phyloP scores from a whole-genome alignment of 2,329 filamentous ascomycete species.

The Pyrenochaeta sp. region DNA sequence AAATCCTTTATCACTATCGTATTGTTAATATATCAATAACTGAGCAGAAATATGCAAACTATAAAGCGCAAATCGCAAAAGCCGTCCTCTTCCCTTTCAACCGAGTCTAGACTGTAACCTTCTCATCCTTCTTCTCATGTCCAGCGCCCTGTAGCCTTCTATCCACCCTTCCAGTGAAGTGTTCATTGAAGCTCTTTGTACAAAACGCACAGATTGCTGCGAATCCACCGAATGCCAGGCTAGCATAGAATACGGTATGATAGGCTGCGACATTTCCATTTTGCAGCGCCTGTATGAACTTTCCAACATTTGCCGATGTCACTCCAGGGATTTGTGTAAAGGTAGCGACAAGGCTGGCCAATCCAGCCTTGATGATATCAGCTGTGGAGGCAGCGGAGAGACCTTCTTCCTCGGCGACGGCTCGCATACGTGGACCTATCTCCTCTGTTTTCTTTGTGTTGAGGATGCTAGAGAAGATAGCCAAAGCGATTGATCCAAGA shows the following conservation, averaged over 20 bases:
- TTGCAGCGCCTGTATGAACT: slow-evolving; percentile 17
- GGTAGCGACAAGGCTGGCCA: slow-evolving; percentile 12
- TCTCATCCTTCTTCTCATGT: background rate
- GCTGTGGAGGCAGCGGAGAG: slow-evolving; percentile 10
- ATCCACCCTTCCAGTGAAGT: slow-evolving; percentile 22
- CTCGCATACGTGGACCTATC: slow-evolving; percentile 11
- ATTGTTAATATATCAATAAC: no score
- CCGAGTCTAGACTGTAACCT: background rate
- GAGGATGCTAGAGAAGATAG: slow-evolving; percentile 23
- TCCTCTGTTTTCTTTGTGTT: slow-evolving; percentile 19
- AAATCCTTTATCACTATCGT: no score
- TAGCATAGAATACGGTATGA: slow-evolving; percentile 26
- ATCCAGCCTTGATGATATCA: slow-evolving; percentile 18
- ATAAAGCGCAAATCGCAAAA: background rate
- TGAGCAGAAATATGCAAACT: no score
- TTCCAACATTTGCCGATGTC: slow-evolving; percentile 7
- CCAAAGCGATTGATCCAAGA: slow-evolving; percentile 23
- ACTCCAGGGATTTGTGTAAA: slow-evolving; percentile 23
- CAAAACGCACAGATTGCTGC: slow-evolving; percentile 27
- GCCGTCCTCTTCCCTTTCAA: background rate
- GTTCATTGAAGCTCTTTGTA: slow-evolving; percentile 20
- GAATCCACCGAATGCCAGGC: slow-evolving; percentile 25
- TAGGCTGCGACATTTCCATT: slow-evolving; percentile 24
- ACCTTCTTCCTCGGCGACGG: slow-evolving; percentile 12
- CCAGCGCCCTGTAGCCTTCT: slow-evolving; percentile 14